Evolutionary conservation across 192 early-diverging fungal species (phyloP).

Genomic region (Entrophospora sp.): DNA sequence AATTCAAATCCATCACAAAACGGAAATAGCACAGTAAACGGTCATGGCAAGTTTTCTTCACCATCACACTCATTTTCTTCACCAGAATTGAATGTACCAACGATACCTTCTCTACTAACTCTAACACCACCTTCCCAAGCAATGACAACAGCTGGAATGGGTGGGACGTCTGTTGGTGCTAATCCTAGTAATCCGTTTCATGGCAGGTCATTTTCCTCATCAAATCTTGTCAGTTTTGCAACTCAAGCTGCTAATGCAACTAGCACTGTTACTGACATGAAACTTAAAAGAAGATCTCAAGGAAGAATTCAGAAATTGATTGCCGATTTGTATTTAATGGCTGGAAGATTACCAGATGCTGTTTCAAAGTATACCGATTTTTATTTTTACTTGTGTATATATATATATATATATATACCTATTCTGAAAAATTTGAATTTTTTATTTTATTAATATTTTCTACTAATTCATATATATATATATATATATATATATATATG

Average conservation of each 20-base stretch:
- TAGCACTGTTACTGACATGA: conserved; percentile 29
- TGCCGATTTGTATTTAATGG: conserved; percentile 66
- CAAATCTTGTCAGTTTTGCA: conserved; percentile 22
- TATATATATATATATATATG: not conserved
- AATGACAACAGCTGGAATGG: conserved; percentile 33
- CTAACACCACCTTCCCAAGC: conserved; percentile 35
- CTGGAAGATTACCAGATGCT: conserved; percentile 63
- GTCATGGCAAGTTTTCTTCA: conserved; percentile 15
- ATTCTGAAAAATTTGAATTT: not conserved
- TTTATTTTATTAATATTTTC: not conserved
- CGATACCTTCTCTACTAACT: conserved; percentile 20
- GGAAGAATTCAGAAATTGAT: conserved; percentile 64
- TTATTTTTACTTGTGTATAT: not conserved
- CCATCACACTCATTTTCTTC: conserved; percentile 1
- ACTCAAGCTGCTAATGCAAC: conserved; percentile 20
- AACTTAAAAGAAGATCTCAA: conserved; percentile 52
- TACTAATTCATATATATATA: not conserved
- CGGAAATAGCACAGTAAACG: too few relatives aligned
- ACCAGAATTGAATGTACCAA: conserved; percentile 25
- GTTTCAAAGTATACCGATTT: conserved; percentile 38
- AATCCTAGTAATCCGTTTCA: conserved; percentile 23
- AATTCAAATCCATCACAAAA: conserved; percentile 19
- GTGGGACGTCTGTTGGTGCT: conserved; percentile 9
- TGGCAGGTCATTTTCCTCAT: conserved; percentile 27
- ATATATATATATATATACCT: too few relatives aligned